Conservation (phyloP, 176 grass and related monocot species). For the Phoenix roebelenii region DNA sequence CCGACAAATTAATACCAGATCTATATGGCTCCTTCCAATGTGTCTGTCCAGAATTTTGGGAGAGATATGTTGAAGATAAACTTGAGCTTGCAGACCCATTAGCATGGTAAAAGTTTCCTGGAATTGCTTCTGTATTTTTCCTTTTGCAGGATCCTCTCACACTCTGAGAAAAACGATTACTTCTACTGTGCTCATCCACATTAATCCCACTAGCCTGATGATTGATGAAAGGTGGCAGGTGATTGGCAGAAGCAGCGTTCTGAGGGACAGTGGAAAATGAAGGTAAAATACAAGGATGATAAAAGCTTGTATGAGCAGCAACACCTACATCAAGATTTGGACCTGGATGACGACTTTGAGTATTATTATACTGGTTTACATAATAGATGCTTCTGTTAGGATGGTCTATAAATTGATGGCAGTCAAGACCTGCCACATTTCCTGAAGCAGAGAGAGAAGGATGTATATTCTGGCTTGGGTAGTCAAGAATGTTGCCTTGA, state of each 20-base stretch:
- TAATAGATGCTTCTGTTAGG: constrained; percentile 27
- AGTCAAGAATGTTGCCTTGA: constrained; percentile 22
- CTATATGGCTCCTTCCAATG: constrained; percentile 33
- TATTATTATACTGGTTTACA: constrained; percentile 24
- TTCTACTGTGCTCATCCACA: constrained; percentile 31
- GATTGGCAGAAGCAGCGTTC: constrained; percentile 32
- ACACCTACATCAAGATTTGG: constrained; percentile 17
- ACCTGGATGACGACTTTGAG: constrained; percentile 30
- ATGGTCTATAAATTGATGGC: constrained; percentile 28
- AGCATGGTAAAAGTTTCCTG: constrained; percentile 31
- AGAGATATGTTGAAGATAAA: constrained; percentile 31
- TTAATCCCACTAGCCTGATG: constrained; percentile 28
- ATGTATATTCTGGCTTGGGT: constrained; percentile 23
- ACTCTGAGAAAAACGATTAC: constrained; percentile 24
- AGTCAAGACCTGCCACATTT: constrained; percentile 18
- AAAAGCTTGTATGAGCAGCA: constrained; percentile 22
- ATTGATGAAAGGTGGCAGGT: constrained; percentile 16
- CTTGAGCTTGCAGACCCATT: constrained; percentile 44
- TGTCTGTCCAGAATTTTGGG: constrained; percentile 24
- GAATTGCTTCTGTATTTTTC: constrained; percentile 31
- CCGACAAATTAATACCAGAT: constrained; percentile 26
- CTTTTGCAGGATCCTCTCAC: constrained; percentile 34
- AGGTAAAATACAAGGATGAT: constrained; percentile 35
- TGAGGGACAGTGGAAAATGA: constrained; percentile 26
- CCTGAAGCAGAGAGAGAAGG: constrained; percentile 25